Evolutionary conservation across 2,329 filamentous ascomycete species (phyloP).

Genomic region (Fusarium sp.): DNA sequence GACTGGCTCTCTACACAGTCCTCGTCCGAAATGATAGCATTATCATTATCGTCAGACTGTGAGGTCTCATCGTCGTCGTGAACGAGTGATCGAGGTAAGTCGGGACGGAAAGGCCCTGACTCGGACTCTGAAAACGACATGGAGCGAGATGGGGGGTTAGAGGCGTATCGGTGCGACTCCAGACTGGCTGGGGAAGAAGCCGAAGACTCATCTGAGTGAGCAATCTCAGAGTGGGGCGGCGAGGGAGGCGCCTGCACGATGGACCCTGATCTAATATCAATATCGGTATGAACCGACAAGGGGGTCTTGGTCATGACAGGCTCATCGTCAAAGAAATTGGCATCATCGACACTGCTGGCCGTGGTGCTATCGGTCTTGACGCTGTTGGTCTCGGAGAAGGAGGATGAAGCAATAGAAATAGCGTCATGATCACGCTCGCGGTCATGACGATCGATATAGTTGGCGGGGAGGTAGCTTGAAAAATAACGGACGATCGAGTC

Average conservation of each 20-base stretch:
- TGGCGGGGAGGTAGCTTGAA: constrained; percentile 66
- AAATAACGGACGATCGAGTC: constrained; percentile 72
- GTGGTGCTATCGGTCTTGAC: constrained; percentile 53
- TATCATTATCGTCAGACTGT: constrained; percentile 59
- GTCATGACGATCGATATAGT: constrained; percentile 58
- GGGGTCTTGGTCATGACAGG: constrained; percentile 61
- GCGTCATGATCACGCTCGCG: constrained; percentile 49
- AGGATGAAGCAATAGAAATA: constrained; percentile 51
- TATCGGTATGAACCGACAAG: constrained; percentile 45
- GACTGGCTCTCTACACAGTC: constrained; percentile 58
- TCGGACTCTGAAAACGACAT: constrained; percentile 66
- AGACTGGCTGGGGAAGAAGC: constrained; percentile 53
- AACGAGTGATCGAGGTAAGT: constrained; percentile 46
- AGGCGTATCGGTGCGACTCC: constrained; percentile 50
- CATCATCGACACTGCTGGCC: constrained; percentile 55
- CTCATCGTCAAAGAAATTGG: constrained; percentile 59
- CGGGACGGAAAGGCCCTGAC: constrained; percentile 54
- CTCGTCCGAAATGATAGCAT: constrained; percentile 58
- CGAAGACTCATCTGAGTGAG: constrained; percentile 57
- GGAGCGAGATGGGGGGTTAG: constrained; percentile 59
- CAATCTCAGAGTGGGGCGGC: constrained; percentile 63
- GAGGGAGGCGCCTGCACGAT: constrained; percentile 47
- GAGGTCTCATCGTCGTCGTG: constrained; percentile 59
- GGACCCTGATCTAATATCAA: constrained; percentile 38
- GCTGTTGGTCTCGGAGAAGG: constrained; percentile 55